Base-by-base conservation (phyloP, 176 grass and related monocot species). In the Carex scoparia region DNA sequence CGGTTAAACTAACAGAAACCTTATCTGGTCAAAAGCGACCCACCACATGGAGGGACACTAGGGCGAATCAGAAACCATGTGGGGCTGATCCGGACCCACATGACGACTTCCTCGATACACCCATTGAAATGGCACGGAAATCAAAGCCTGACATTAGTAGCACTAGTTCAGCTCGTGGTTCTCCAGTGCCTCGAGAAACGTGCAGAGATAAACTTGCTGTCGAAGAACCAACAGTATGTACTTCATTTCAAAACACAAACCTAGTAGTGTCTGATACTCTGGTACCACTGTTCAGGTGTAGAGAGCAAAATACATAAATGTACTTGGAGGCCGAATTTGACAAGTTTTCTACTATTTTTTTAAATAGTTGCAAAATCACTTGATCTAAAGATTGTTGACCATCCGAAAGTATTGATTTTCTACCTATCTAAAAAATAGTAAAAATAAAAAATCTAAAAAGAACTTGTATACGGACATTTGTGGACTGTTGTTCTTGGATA, bases 71-170 rank as follows among this genome's bases (percentile, higher is more conserved):
- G 83, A 92, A 91, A 90, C 84, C 88, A 82, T 85, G 83, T n/a
- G 79, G 81, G 82, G 85, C 81, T 19, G 86, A 97, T 84, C 91
- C 88, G 64, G 89, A 97, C 87, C 91, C 86, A 44, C 91, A 92
- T 86, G 90, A 97, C 46, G 92, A 97, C 85, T 97, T 97, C 79
- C 94, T 97, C 13, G 72, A 90, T 84, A 97, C 91, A 84, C 94
- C 94, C 60, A 86, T 94, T 65, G 94, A 97, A 32, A 84, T 74
- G 80, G 67, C 78, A 31, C 80, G 84, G 84, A 89, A 90, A 81
- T 79, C 54, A 66, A 81, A 59, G 11, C 46, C 35, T 12, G 76
- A 57, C 61, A 74, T 54, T 31, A 77, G 38, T 31, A 56, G 53
- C 49, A 60, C 15, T 2, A 84, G 82, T 57, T 16, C 67, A 38